Conservation (phyloP, 176 grass and related monocot species). For the Saccharum spontaneum region DNA sequence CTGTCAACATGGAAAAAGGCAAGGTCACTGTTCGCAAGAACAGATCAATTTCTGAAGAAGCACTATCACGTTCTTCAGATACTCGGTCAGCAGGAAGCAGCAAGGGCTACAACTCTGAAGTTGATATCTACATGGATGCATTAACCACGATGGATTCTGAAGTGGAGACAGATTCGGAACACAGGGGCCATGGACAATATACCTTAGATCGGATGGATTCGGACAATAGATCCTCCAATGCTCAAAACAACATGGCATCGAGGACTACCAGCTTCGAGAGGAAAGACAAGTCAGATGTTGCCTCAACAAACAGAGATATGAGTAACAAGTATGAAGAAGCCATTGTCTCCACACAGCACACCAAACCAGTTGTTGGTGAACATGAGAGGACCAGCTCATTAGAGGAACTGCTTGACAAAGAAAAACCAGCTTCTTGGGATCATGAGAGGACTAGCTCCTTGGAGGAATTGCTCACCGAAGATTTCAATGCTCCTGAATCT, state of each 20-base stretch:
- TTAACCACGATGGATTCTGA: slow-evolving; percentile 76
- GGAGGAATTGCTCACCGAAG: slow-evolving; percentile 38
- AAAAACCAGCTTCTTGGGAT: slow-evolving; percentile 34
- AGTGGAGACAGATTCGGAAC: slow-evolving; percentile 62
- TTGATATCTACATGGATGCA: slow-evolving; percentile 66
- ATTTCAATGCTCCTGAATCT: slow-evolving; percentile 32
- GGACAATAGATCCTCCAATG: slow-evolving; percentile 37
- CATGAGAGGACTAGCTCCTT: slow-evolving; percentile 49
- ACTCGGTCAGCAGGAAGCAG: slow-evolving; percentile 52
- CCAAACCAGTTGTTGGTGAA: slow-evolving; percentile 36
- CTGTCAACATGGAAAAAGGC: slow-evolving; percentile 26
- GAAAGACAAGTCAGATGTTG: slow-evolving; percentile 37
- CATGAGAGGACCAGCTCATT: slow-evolving; percentile 45
- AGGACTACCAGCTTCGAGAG: slow-evolving; percentile 38
- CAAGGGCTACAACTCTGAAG: slow-evolving; percentile 71
- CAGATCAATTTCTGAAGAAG: slow-evolving; percentile 41
- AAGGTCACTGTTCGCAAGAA: slow-evolving; percentile 30
- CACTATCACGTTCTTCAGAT: slow-evolving; percentile 45
- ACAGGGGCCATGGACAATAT: slow-evolving; percentile 26
- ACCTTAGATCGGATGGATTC: slow-evolving; percentile 14
- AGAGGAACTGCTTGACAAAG: slow-evolving; percentile 45
- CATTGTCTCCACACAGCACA: not conserved
- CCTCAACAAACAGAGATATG: slow-evolving; percentile 9
- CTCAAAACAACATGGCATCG: not conserved
- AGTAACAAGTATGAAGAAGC: slow-evolving; percentile 9